These are phyloP conservation scores for Plasmodium gaboni DNA, from an alignment of 169 alveolate genomes.

Conservation along the genomic window DNA sequence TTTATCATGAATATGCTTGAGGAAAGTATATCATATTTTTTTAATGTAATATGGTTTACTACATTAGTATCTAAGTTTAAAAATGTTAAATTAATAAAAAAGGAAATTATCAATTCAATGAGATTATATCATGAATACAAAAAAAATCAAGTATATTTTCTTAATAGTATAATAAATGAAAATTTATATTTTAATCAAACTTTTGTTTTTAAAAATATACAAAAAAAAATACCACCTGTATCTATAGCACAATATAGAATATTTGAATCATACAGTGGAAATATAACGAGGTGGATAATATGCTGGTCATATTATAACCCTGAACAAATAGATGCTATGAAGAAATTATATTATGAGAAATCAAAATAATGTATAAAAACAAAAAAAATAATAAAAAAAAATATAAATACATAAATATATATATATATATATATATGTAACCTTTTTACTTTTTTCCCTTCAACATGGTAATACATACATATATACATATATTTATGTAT, in stretches of 20 bases:
- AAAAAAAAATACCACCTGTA: conserved; percentile 30
- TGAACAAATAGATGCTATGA: conserved; percentile 73
- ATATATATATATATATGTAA: not conserved
- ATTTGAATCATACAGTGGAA: conserved; percentile 79
- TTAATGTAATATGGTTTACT: conserved; percentile 85
- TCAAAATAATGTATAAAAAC: not conserved
- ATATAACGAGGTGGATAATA: conserved; percentile 83
- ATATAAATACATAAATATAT: not conserved
- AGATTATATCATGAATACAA: conserved; percentile 73
- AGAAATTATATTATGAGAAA: conserved; percentile 23
- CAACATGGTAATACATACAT: not conserved
- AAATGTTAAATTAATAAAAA: conserved; percentile 81
- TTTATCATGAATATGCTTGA: conserved; percentile 83
- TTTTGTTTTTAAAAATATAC: conserved; percentile 28
- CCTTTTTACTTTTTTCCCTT: not conserved
- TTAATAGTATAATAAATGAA: conserved; percentile 61
- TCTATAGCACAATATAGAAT: conserved; percentile 83
- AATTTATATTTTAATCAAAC: conserved; percentile 17
- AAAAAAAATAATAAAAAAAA: not conserved
- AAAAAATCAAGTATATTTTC: conserved; percentile 76
- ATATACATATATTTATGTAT: not conserved
- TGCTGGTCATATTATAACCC: conserved; percentile 85
- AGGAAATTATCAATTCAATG: conserved; percentile 81
- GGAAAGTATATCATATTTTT: conserved; percentile 79
- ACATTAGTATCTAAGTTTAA: conserved; percentile 80